phyloP scores from a whole-genome alignment of 345 rosid species.

The Heritiera fomes region DNA sequence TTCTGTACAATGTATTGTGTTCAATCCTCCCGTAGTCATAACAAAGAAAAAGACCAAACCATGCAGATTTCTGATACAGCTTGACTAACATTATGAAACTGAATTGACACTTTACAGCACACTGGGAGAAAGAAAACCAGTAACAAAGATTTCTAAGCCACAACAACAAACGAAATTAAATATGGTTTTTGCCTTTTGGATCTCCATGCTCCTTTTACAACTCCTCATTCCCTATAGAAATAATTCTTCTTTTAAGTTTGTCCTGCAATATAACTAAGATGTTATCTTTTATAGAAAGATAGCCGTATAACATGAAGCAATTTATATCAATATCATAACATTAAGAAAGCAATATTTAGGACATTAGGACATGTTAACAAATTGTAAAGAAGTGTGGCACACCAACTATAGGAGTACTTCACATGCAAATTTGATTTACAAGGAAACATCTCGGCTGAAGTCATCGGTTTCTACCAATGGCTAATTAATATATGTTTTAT shows the following conservation, averaged over 20 bases:
- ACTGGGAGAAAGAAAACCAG: neutral
- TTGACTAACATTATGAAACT: neutral
- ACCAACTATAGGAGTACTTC: neutral
- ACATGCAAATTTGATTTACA: neutral
- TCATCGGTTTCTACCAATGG: neutral
- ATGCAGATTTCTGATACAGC: neutral
- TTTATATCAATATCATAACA: neutral
- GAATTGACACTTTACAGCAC: neutral
- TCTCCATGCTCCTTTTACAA: neutral
- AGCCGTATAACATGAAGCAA: neutral
- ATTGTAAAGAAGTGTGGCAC: neutral
- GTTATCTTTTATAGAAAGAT: neutral
- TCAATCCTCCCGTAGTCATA: neutral
- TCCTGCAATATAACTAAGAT: neutral
- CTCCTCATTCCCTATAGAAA: neutral
- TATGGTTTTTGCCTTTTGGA: neutral
- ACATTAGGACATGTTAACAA: neutral
- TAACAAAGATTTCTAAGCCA: neutral
- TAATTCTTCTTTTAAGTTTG: neutral
- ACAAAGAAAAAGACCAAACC: neutral
- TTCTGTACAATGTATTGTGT: neutral
- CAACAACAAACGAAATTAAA: neutral
- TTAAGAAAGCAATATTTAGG: neutral
- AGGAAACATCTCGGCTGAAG: neutral
- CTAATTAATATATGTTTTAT: constrained; percentile 4